phyloP scores from a whole-genome alignment of 331 rosid species.

The Cydonia oblonga region DNA sequence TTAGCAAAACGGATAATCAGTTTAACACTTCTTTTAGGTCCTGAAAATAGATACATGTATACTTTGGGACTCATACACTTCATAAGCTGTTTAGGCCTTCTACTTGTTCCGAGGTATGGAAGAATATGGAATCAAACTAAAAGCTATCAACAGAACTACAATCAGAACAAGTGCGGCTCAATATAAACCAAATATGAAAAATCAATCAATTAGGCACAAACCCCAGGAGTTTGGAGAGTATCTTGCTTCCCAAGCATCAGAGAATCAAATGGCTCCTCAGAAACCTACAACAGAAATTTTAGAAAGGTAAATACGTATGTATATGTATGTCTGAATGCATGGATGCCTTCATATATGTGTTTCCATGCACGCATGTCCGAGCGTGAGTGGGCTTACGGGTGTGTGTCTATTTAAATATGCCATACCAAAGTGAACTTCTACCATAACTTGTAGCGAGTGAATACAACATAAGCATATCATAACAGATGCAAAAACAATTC shows the following conservation, averaged over 20 bases:
- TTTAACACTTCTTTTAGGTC: neutral
- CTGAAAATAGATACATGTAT: neutral
- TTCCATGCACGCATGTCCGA: neutral
- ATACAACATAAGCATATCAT: neutral
- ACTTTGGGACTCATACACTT: neutral
- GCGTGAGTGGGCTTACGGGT: neutral
- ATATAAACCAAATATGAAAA: neutral
- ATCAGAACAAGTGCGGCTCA: neutral
- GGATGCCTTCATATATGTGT: neutral
- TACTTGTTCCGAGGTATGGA: neutral
- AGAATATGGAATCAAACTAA: neutral
- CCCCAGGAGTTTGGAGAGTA: slow-evolving; percentile 53
- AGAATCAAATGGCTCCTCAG: slow-evolving; percentile 50
- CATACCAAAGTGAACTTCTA: neutral
- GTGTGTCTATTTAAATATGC: neutral
- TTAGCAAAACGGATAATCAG: neutral
- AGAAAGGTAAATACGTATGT: neutral
- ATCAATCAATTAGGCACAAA: slow-evolving; percentile 22
- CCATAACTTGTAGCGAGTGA: neutral
- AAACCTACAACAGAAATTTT: slow-evolving; percentile 30
- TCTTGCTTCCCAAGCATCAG: slow-evolving; percentile 39
- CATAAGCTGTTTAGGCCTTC: neutral
- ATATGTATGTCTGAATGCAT: neutral
- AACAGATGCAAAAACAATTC: neutral
- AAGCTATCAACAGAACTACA: neutral